Percentiles rank a stretch among this genome's conserved stretches.
These are phyloP conservation scores for Hibiscus tridactylites DNA, from an alignment of 345 rosid species.

Conservation along the genomic window DNA sequence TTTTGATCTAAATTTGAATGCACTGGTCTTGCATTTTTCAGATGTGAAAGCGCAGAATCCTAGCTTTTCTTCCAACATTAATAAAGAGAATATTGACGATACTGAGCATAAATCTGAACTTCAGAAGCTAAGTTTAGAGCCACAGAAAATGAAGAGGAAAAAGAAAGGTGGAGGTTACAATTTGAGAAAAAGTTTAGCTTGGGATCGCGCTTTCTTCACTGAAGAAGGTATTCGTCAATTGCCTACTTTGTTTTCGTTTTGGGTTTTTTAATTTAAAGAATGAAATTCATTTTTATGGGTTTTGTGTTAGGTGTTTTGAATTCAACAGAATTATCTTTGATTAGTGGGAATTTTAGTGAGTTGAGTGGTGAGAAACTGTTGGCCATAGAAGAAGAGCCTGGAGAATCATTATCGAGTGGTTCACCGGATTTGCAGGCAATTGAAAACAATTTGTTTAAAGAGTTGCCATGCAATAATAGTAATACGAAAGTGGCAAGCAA, in stretches of 20 bases:
- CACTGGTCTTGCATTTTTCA: constrained; percentile 8
- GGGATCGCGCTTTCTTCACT: constrained; percentile 81
- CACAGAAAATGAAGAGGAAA: constrained; percentile 84
- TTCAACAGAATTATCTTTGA: constrained; percentile 50
- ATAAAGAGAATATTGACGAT: constrained; percentile 40
- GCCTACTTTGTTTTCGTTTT: constrained; percentile 13
- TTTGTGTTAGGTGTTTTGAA: constrained; percentile 1
- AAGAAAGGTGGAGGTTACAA: constrained; percentile 68
- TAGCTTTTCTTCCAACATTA: constrained; percentile 11
- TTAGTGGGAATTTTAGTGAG: constrained; percentile 38
- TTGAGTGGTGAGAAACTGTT: constrained; percentile 40
- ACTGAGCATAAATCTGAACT: constrained; percentile 33
- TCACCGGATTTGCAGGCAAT: constrained; percentile 35
- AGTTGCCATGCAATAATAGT: constrained; percentile 34
- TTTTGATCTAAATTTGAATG: not conserved
- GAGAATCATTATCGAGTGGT: constrained; percentile 31
- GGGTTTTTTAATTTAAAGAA: not conserved
- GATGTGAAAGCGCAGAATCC: constrained; percentile 19
- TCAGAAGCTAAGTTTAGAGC: constrained; percentile 51
- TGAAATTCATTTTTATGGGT: not conserved
- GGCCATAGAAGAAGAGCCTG: constrained; percentile 47
- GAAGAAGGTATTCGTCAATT: constrained; percentile 58
- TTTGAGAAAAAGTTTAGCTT: constrained; percentile 85
- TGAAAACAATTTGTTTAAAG: constrained; percentile 40
- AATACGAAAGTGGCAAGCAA: constrained; percentile 23